Evolutionary conservation across 805 yeast species (phyloP), one percentile per base, ranked within the genome.

Genomic region (Lachancea lanzarotensis): DNA sequence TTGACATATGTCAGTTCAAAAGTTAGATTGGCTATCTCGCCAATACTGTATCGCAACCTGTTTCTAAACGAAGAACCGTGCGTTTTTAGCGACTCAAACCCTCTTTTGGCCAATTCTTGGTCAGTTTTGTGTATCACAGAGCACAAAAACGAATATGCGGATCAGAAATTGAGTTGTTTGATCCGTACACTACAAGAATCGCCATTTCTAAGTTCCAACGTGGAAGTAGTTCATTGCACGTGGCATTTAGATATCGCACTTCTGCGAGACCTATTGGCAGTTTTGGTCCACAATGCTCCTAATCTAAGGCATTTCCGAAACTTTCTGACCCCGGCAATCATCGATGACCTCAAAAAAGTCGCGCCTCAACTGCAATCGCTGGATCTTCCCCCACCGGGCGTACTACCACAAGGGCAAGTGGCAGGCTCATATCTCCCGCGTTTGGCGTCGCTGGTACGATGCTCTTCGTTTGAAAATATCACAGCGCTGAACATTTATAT

Each of bases 201-300:
- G 4, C 55, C 55, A 15, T n/a, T 20, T 6, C 45, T 62, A 5
- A 48, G 58, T 32, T 52, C 59, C 1, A 40, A 53, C 8, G 51
- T 62, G 9, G 52, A 50, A 37, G 38, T 50, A 13, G 52, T 62
- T 2, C 59, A 54, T 36, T 60, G 64, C 40, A 54, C 63, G 11
- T 62, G 67, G 67, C 64, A 60, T 47, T 30, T 60, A 13, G 43
- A 56, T 43, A 44, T 48, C 15, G 40, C 37, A 2, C 39, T 53
- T 11, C 33, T 62, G 44, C 17, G 40, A 12, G 26, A 43, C 12
- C 51, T 62, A 18, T 44, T 60, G 8, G 31, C 40, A 2, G 30
- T 58, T 6, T 26, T 62, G 26, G 49, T 42, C 6, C 19, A 38
- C 13, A 38, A 52, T 38, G 59, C 47, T 3, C 31, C 37, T 2